These are phyloP conservation scores for Suillus ampliporus DNA, from an alignment of 768 basidiomycete genomes.

Conservation along the genomic window DNA sequence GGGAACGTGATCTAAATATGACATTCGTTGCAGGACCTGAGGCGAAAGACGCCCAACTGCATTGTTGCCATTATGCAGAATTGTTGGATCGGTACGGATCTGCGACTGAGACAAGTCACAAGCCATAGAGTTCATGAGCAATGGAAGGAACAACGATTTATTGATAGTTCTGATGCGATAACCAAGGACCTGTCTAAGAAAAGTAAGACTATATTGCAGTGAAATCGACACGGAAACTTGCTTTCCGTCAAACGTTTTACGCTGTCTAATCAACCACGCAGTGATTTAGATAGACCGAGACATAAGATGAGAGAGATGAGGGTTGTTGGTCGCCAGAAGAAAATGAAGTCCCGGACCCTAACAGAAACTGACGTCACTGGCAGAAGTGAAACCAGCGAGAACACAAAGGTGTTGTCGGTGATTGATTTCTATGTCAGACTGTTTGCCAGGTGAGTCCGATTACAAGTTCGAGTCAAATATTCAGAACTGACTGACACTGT, in stretches of 20 bases:
- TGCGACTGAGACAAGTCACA: constrained; percentile 33
- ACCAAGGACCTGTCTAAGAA: background rate
- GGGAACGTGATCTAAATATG: constrained; percentile 17
- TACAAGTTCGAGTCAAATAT: background rate
- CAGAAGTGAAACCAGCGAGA: background rate
- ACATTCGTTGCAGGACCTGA: constrained; percentile 59
- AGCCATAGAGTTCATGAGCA: constrained; percentile 28
- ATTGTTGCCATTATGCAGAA: constrained; percentile 50
- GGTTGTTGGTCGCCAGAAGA: background rate
- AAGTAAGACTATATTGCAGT: background rate
- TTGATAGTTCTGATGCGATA: no score
- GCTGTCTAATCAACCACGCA: background rate
- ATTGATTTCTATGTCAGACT: background rate
- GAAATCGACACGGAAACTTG: background rate
- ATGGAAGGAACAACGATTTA: background rate
- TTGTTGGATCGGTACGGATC: constrained; percentile 25
- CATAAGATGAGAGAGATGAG: constrained; percentile 4
- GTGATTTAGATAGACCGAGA: constrained; percentile 3
- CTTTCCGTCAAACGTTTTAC: background rate
- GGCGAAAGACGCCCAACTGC: constrained; percentile 70
- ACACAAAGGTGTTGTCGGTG: background rate
- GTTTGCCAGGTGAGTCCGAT: background rate
- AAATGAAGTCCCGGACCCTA: background rate
- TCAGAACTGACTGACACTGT: background rate
- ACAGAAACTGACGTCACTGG: constrained; percentile 9